These are phyloP conservation scores for Dactylellina parvicollis DNA, from an alignment of 2,329 filamentous ascomycete genomes.

Conservation along the genomic window DNA sequence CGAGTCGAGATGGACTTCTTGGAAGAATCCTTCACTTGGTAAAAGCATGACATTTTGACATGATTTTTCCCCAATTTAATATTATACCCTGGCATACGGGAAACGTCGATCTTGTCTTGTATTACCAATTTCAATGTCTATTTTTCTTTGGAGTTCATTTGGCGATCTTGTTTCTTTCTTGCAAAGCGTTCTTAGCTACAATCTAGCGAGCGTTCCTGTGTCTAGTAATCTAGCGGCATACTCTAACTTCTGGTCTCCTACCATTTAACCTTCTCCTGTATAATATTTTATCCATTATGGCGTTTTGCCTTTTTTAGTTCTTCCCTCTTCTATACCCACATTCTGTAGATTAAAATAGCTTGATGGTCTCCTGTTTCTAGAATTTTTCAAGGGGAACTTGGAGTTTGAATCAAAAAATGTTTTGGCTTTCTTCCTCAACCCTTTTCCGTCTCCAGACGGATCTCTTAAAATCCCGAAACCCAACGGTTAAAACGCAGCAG, in stretches of 20 bases:
- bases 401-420: conserved; percentile 34
- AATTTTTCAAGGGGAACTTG: conserved; percentile 8
- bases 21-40: conserved; percentile 80
- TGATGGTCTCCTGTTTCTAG: conserved; percentile 25
- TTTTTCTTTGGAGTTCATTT: conserved; percentile 41
- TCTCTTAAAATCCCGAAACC: too few species aligned
- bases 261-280: conserved; percentile 30
- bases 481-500: too few species aligned
- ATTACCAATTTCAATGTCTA: conserved; percentile 31
- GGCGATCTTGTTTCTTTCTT: conserved; percentile 29
- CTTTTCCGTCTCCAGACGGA: too few species aligned
- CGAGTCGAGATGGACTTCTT: conserved; percentile 77
- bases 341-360: conserved; percentile 23
- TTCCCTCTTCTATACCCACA: conserved; percentile 18
- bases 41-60: conserved; percentile 56
- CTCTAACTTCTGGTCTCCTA: background rate
- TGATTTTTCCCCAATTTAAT: conserved; percentile 23
- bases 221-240: background rate
- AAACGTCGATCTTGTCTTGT: conserved; percentile 23
- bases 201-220: conserved; percentile 28
- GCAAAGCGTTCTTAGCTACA: conserved; percentile 13
- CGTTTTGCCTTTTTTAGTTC: conserved; percentile 30
- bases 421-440: background rate
- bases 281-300: conserved; percentile 30
- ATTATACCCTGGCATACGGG: conserved; percentile 18